These are phyloP conservation scores for Echinochloa phyllopogon DNA, from an alignment of 176 grass and related monocot species.

Conservation along the genomic window DNA sequence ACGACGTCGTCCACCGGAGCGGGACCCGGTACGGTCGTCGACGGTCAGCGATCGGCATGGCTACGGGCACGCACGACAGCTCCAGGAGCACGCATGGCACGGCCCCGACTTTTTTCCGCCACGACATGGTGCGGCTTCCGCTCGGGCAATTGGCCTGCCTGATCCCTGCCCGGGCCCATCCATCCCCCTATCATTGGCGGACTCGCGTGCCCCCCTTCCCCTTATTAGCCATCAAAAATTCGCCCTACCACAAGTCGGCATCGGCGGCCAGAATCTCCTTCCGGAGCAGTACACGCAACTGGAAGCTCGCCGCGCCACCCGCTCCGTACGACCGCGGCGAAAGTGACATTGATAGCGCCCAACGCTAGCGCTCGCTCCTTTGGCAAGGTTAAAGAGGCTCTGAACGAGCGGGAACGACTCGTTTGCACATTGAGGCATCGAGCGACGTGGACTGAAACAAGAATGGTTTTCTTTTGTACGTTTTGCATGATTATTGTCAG, in stretches of 20 bases:
- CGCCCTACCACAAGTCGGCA: neutral
- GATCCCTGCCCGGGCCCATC: neutral
- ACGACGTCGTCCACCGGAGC: too few species aligned
- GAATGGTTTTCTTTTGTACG: too few species aligned
- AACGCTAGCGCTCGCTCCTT: neutral
- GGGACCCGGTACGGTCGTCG: too few species aligned
- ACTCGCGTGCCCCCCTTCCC: too few species aligned
- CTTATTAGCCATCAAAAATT: too few species aligned
- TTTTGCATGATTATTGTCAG: too few species aligned
- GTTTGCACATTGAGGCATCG: neutral
- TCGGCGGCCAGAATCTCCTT: neutral
- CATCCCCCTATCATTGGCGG: neutral
- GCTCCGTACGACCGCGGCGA: neutral
- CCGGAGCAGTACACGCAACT: neutral
- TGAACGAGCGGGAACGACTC: neutral
- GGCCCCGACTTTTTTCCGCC: neutral
- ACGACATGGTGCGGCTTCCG: neutral
- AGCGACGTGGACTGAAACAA: neutral
- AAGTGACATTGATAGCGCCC: constrained; percentile 1
- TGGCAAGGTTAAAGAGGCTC: neutral
- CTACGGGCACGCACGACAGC: neutral
- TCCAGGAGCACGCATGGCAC: neutral
- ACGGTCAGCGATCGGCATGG: neutral
- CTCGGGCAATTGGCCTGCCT: neutral
- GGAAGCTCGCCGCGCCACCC: neutral